Evolutionary conservation across 163 green algal genomes (phyloP).

Genomic region (Volvox carteri): DNA sequence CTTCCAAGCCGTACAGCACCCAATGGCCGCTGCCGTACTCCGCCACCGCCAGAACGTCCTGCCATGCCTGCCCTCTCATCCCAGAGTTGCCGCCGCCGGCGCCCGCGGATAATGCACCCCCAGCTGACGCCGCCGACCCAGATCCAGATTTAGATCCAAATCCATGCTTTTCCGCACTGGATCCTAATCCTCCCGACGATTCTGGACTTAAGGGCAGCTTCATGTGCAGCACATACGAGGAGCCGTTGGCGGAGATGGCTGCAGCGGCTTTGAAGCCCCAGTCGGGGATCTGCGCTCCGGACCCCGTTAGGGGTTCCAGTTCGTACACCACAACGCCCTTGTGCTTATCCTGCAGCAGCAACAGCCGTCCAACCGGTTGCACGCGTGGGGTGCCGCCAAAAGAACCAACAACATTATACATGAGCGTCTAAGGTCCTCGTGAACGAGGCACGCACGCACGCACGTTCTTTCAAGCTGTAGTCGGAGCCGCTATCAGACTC

Average conservation of each 20-base stretch:
- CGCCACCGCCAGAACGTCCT: slow-evolving; percentile 22
- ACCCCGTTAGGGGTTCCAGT: slow-evolving; percentile 21
- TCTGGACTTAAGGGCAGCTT: background rate
- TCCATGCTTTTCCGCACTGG: no score
- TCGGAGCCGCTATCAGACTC: no score
- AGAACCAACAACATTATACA: no score
- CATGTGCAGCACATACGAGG: slow-evolving; percentile 24
- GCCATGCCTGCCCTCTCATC: background rate
- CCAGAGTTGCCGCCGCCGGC: background rate
- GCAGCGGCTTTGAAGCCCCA: slow-evolving; percentile 48
- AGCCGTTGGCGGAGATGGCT: background rate
- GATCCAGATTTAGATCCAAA: background rate
- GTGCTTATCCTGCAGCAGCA: slow-evolving; percentile 19
- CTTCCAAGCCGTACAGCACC: slow-evolving; percentile 18
- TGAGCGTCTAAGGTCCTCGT: no score
- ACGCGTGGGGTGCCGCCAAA: no score
- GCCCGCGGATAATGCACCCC: no score
- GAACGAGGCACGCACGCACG: no score
- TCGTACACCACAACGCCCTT: slow-evolving; percentile 44
- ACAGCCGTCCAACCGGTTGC: no score
- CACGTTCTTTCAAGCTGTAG: no score
- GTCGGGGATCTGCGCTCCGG: background rate
- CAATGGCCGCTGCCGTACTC: slow-evolving; percentile 43
- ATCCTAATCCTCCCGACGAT: background rate
- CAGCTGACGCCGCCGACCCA: background rate